Evolutionary conservation across 163 green algal genomes (phyloP), one percentile per base, ranked within the genome.

Genomic region (Scenedesmus sp.): DNA sequence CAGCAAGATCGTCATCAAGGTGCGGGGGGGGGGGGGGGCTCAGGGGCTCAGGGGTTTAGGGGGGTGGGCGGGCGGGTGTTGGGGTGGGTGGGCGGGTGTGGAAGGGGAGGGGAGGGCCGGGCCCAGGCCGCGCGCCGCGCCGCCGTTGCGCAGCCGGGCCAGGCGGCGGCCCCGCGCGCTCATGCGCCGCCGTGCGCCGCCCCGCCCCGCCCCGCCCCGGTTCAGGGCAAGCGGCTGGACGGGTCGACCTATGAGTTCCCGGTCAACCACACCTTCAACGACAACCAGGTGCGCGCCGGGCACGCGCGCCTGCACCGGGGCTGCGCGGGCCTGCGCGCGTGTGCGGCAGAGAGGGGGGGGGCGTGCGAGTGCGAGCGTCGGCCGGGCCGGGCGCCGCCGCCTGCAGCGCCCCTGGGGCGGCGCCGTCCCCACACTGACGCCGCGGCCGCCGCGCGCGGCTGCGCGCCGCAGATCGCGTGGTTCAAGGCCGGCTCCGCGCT

Each of bases 191-290:
- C n/a, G n/a, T n/a, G n/a, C n/a, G n/a, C n/a, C n/a, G n/a, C n/a
- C n/a, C n/a, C n/a, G n/a, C n/a, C n/a, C 48, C 13, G n/a, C n/a
- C n/a, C n/a, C n/a, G n/a, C n/a, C n/a, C n/a, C n/a, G n/a, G 17
- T 60, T 26, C 60, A 74, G 72, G 95, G 93, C 83, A 98, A 90
- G 83, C 87, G 85, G 42, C 78, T 86, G 15, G 91, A 97, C 80
- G 95, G 95, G 80, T 85, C 72, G 69, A 95, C 83, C 11, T 97
- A 98, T 79, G 77, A 77, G 17, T 94, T 98, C 87, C 69, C 77
- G 5, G 85, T 97, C 4, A 97, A 97, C 89, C 95, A 98, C 63
- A 98, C 95, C 44, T 98, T 98, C 89, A 98, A 98, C 84, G 92
- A 96, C 24, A 95, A 96, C 83, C 75, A 81, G 71, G 60, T 69